Evolutionary conservation across 1,284 basidiomycete genomes (phyloP).

Genomic region (Chiua sp.): DNA sequence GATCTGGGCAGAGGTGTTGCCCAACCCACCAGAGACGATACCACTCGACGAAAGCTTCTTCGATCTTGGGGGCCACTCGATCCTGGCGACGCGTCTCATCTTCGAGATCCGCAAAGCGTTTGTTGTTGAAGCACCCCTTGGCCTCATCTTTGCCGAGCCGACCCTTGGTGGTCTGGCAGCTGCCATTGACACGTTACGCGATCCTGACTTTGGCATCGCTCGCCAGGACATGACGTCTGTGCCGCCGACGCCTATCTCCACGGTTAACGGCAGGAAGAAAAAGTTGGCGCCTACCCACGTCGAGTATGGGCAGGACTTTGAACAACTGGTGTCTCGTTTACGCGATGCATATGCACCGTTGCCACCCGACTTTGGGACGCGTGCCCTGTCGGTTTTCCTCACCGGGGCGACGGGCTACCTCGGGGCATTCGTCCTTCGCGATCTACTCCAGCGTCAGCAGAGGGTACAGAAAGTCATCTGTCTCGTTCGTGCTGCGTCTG

Average conservation of each 20-base stretch:
- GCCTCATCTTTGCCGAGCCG: constrained; percentile 92
- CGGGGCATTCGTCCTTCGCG: constrained; percentile 90
- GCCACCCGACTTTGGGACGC: constrained; percentile 56
- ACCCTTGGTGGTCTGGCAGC: constrained; percentile 84
- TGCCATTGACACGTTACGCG: constrained; percentile 80
- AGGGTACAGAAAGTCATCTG: constrained; percentile 90
- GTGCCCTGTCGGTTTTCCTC: constrained; percentile 83
- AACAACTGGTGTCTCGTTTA: constrained; percentile 65
- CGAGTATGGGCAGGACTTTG: constrained; percentile 86
- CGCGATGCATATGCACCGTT: constrained; percentile 63
- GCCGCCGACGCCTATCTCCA: constrained; percentile 14
- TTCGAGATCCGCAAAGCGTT: constrained; percentile 97
- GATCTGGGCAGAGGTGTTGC: constrained; percentile 88
- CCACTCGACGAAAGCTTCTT: constrained; percentile 97
- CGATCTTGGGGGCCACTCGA: constrained; percentile 98
- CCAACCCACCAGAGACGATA: constrained; percentile 80
- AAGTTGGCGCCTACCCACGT: constrained; percentile 34
- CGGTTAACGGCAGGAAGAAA: constrained; percentile 24
- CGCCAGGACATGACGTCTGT: constrained; percentile 43
- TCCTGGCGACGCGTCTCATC: constrained; percentile 95
- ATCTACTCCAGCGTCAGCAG: constrained; percentile 70
- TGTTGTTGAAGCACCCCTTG: constrained; percentile 91
- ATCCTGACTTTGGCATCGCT: constrained; percentile 82
- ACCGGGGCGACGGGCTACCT: constrained; percentile 98
- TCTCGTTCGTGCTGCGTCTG: constrained; percentile 80